A percentile compares a stretch with the other conserved stretches of the same genome.
Conservation (phyloP, 495 filamentous ascomycete species). For the Aspergillus taichungensis region DNA sequence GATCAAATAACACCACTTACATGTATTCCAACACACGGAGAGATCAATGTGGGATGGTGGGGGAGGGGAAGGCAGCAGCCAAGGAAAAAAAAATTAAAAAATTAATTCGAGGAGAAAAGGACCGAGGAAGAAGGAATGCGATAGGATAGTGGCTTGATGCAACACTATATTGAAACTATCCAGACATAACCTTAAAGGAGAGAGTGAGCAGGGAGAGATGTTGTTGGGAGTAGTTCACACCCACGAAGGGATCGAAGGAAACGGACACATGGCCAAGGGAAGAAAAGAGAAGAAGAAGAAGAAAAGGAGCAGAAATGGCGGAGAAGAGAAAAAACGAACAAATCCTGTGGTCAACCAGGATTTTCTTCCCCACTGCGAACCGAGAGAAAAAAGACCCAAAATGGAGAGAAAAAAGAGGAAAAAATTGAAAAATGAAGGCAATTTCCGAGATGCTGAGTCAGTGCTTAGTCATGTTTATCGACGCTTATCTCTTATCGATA, state of each 20-base stretch:
- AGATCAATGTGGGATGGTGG: background rate
- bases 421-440: no score
- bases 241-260: conserved; percentile 17
- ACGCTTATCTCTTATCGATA: no score
- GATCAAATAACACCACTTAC: background rate
- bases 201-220: conserved; percentile 1
- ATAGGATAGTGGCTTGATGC: no score
- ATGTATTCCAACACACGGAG: background rate
- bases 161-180: background rate
- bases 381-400: conserved; percentile 5
- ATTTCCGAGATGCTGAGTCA: no score
- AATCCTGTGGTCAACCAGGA: conserved; percentile 2
- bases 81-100: conserved; percentile 1
- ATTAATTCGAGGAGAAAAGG: background rate
- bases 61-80: background rate
- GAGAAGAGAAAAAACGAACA: background rate
- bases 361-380: conserved; percentile 9
- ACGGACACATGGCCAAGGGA: conserved; percentile 17
- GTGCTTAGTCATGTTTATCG: no score
- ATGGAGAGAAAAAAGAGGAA: background rate
- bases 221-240: conserved; percentile 11
- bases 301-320: conserved; percentile 3
- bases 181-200: conserved; percentile 11
- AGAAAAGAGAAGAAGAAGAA: conserved; percentile 14
- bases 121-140: background rate